Percentiles rank a stretch among this genome's conserved stretches.
Evolutionary conservation across 2,329 filamentous ascomycete genomes (phyloP).

Genomic region (Paecilomyces formosus): DNA sequence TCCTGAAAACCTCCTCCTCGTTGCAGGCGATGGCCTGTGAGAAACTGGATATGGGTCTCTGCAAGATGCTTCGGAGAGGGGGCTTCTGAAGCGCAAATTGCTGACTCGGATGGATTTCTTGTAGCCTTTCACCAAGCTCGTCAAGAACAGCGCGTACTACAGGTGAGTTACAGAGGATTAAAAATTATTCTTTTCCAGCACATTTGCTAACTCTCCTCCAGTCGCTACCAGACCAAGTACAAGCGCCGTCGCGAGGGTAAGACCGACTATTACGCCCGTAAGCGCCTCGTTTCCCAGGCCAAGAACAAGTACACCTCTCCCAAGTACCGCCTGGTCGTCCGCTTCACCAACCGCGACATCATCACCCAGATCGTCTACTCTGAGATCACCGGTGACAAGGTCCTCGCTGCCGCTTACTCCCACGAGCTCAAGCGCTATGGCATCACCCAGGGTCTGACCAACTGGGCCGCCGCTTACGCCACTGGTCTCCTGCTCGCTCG

Average conservation of each 20-base stretch:
- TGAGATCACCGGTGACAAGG: conserved; percentile 96
- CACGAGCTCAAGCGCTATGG: conserved; percentile 98
- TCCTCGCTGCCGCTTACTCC: conserved; percentile 84
- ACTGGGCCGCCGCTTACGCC: conserved; percentile 97
- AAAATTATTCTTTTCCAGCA: conserved; percentile 2
- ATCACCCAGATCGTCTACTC: conserved; percentile 95
- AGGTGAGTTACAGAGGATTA: conserved; percentile 56
- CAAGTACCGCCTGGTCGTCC: conserved; percentile 99
- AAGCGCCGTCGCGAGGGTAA: conserved; percentile 92
- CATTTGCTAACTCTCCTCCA: conserved; percentile 33
- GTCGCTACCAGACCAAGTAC: conserved; percentile 99
- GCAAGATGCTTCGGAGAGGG: conserved; percentile 96
- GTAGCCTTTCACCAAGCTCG: conserved; percentile 84
- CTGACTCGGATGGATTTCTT: conserved; percentile 72
- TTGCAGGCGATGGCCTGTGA: conserved; percentile 3
- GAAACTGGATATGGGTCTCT: conserved; percentile 55
- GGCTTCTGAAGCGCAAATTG: conserved; percentile 97
- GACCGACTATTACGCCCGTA: conserved; percentile 99
- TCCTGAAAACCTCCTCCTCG: conserved; percentile 8
- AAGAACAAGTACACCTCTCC: conserved; percentile 99
- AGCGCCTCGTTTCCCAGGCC: conserved; percentile 98
- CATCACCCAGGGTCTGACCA: conserved; percentile 97
- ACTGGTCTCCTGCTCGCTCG: conserved; percentile 95
- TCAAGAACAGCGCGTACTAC: conserved; percentile 99
- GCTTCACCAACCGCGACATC: conserved; percentile 99